A percentile compares a stretch with the other conserved stretches of the same genome.
These are phyloP conservation scores for Penstemon barbatus DNA, from an alignment of 257 asterid genomes.

Conservation along the genomic window DNA sequence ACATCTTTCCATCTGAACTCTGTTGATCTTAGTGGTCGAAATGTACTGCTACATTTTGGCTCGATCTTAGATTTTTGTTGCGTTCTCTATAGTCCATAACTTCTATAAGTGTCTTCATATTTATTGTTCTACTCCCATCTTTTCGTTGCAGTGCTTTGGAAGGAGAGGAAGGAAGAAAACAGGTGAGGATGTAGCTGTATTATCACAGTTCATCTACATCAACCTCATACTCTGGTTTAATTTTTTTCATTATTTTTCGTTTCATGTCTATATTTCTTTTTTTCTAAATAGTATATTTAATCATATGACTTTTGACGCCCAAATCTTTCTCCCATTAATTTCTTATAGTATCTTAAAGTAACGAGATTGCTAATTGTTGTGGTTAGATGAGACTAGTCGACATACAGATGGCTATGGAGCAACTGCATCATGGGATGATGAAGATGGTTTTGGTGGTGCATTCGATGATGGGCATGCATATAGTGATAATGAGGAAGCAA, in stretches of 20 bases:
- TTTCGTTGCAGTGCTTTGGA: slow-evolving; percentile 76
- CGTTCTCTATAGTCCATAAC: not conserved
- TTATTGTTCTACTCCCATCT: slow-evolving; percentile 22
- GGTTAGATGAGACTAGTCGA: slow-evolving; percentile 53
- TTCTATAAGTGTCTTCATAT: not conserved
- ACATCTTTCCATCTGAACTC: not conserved
- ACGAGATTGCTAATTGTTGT: slow-evolving; percentile 27
- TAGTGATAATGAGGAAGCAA: slow-evolving; percentile 62
- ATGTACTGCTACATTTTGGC: not conserved
- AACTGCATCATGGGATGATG: slow-evolving; percentile 70
- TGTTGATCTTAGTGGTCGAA: not conserved
- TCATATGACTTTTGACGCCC: not conserved
- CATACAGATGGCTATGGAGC: slow-evolving; percentile 58
- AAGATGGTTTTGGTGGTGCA: slow-evolving; percentile 55
- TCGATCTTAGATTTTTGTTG: not conserved
- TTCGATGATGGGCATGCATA: slow-evolving; percentile 55
- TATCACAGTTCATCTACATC: not conserved
- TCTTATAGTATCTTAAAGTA: not conserved
- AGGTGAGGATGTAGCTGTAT: slow-evolving; percentile 46
- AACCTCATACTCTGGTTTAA: not conserved
- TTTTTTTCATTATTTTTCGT: not conserved
- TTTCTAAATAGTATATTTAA: not conserved
- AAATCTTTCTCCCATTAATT: not conserved
- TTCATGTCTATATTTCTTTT: not conserved
- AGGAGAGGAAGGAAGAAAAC: slow-evolving; percentile 56